A percentile compares a stretch with the other conserved stretches of the same genome.
These are phyloP conservation scores for Guadua angustifolia DNA, from an alignment of 176 grass and related monocot species.

Conservation along the genomic window DNA sequence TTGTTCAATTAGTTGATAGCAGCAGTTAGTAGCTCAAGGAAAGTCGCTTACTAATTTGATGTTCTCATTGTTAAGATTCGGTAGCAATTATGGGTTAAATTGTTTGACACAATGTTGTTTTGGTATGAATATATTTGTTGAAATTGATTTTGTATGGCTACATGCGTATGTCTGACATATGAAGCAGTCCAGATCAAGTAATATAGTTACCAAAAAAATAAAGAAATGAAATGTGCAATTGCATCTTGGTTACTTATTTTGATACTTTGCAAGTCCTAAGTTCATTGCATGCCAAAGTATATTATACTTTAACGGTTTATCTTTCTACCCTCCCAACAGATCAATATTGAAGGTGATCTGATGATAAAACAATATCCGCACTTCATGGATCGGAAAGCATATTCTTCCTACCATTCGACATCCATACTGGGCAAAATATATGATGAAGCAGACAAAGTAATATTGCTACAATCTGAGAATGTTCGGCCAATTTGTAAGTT, in stretches of 20 bases:
- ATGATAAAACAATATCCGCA: constrained; percentile 60
- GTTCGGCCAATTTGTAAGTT: constrained; percentile 46
- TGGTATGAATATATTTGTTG: too few relatives aligned
- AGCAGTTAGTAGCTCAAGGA: too few relatives aligned
- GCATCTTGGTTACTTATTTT: constrained; percentile 18
- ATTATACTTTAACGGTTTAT: not conserved
- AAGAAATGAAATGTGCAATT: not conserved
- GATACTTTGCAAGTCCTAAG: not conserved
- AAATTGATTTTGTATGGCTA: not conserved
- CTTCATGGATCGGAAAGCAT: constrained; percentile 55
- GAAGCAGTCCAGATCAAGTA: not conserved
- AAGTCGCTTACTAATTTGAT: too few relatives aligned
- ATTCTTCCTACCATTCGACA: constrained; percentile 42
- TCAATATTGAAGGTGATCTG: constrained; percentile 49
- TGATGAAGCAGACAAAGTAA: constrained; percentile 54
- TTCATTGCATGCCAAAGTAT: not conserved
- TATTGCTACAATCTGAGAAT: constrained; percentile 41
- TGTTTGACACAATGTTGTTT: too few relatives aligned
- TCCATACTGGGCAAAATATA: constrained; percentile 67
- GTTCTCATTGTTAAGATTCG: too few relatives aligned
- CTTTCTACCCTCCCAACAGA: constrained; percentile 41
- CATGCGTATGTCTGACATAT: not conserved
- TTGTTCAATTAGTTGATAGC: too few relatives aligned
- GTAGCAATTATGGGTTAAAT: too few relatives aligned
- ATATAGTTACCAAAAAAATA: not conserved